phyloP scores from a whole-genome alignment of 768 basidiomycete species.

The Naganishia antarctica region DNA sequence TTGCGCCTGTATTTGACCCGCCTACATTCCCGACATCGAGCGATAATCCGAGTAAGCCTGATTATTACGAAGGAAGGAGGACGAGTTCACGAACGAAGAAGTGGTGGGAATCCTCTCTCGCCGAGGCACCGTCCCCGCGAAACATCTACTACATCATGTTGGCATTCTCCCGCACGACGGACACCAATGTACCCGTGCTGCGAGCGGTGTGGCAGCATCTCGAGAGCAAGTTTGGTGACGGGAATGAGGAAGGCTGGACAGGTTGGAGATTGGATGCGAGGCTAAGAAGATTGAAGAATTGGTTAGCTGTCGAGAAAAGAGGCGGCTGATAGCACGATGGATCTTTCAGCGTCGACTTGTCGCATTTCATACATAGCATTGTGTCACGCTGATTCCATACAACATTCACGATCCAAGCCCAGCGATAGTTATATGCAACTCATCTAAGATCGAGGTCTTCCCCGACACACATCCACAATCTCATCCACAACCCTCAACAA shows the following conservation, averaged over 20 bases:
- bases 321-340: too few species aligned
- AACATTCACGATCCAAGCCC: neutral
- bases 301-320: conserved; percentile 3
- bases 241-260: conserved; percentile 38
- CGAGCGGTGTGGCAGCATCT: conserved; percentile 34
- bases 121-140: conserved; percentile 30
- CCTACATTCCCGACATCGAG: neutral
- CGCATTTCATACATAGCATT: too few species aligned
- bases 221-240: conserved; percentile 39
- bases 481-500: conserved; percentile 14
- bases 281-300: conserved; percentile 31
- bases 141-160: conserved; percentile 34
- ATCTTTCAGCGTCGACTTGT: too few species aligned
- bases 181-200: conserved; percentile 31
- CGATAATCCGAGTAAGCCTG: too few species aligned
- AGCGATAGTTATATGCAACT: too few species aligned
- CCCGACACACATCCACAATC: neutral
- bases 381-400: too few species aligned
- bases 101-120: conserved; percentile 6
- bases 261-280: conserved; percentile 40
- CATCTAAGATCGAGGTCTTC: neutral
- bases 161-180: conserved; percentile 36
- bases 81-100: too few species aligned
- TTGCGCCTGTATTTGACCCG: conserved; percentile 17
- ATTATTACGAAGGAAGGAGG: too few species aligned